Evolutionary conservation across 139 green algal genomes (phyloP).

Genomic region (Monoraphidium neglectum): DNA sequence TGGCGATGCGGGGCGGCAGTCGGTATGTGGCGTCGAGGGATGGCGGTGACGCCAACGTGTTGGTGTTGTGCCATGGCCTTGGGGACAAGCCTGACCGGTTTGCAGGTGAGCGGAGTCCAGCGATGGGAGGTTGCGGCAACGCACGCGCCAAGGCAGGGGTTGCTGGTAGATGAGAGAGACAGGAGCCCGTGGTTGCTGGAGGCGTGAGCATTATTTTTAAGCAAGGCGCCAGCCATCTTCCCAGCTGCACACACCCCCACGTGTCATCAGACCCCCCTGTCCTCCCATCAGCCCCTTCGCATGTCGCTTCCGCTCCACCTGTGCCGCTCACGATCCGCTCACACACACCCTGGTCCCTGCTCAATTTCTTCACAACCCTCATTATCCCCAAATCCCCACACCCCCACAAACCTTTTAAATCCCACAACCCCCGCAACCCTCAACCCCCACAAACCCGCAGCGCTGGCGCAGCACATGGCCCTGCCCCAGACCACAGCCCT

Average conservation of each 20-base stretch:
- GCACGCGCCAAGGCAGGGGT: no score
- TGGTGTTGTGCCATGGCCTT: constrained; percentile 49
- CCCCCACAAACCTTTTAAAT: neutral
- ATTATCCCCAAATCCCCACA: neutral
- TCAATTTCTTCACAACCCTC: neutral
- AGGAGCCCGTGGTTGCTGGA: no score
- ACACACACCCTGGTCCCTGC: neutral
- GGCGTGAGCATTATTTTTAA: no score
- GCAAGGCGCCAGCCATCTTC: no score
- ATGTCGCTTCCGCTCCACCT: neutral
- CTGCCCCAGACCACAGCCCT: constrained; percentile 46
- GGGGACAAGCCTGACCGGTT: constrained; percentile 38
- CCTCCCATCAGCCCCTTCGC: neutral
- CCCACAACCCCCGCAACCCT: neutral
- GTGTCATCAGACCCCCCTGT: no score
- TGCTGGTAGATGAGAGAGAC: no score
- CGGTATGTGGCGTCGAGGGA: constrained; percentile 24
- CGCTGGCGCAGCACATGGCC: constrained; percentile 32
- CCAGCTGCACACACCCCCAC: no score
- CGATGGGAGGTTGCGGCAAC: neutral
- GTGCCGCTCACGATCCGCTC: neutral
- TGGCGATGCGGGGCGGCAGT: neutral
- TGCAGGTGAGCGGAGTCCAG: neutral
- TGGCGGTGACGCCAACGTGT: constrained; percentile 36
- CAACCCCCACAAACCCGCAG: neutral